Percentiles rank a stretch among this genome's conserved stretches.
Evolutionary conservation across 306 rosid genomes (phyloP).

Genomic region (Crataegus laevigata): DNA sequence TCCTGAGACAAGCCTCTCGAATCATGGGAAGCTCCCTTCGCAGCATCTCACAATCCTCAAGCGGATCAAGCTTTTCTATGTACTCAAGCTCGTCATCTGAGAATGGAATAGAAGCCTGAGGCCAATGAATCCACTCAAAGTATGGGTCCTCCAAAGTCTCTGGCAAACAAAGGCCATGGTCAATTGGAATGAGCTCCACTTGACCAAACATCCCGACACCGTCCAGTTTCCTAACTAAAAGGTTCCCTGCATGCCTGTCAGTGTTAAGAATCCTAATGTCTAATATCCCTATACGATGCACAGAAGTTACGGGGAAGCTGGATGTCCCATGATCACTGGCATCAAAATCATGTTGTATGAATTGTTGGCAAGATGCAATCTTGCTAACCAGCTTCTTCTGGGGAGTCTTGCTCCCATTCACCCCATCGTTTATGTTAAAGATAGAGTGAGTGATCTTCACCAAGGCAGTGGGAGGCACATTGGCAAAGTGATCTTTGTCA

Average conservation of each 20-base stretch:
- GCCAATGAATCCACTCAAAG: constrained; percentile 99
- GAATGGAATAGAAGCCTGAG: constrained; percentile 94
- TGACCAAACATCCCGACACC: constrained; percentile 75
- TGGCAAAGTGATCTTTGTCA: constrained; percentile 75
- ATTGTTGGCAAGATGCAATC: constrained; percentile 90
- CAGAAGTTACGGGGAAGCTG: constrained; percentile 80
- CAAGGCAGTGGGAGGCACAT: constrained; percentile 89
- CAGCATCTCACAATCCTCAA: constrained; percentile 63
- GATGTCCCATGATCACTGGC: constrained; percentile 99
- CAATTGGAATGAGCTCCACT: constrained; percentile 93
- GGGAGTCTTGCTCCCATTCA: constrained; percentile 54
- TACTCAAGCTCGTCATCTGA: constrained; percentile 86
- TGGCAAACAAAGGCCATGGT: constrained; percentile 95
- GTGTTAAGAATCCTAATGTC: constrained; percentile 97
- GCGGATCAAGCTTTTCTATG: constrained; percentile 53
- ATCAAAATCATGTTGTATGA: constrained; percentile 89
- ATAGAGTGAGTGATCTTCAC: constrained; percentile 95
- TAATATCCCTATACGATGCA: constrained; percentile 93
- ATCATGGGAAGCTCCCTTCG: constrained; percentile 84
- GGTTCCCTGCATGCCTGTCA: constrained; percentile 95
- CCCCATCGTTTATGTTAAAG: constrained; percentile 88
- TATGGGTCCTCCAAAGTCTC: constrained; percentile 94
- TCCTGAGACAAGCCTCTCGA: constrained; percentile 90
- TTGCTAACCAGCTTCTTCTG: constrained; percentile 78
- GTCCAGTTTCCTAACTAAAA: constrained; percentile 78